These are phyloP conservation scores for Astrothelium macrocarpum DNA, from an alignment of 495 filamentous ascomycete species.

Conservation along the genomic window DNA sequence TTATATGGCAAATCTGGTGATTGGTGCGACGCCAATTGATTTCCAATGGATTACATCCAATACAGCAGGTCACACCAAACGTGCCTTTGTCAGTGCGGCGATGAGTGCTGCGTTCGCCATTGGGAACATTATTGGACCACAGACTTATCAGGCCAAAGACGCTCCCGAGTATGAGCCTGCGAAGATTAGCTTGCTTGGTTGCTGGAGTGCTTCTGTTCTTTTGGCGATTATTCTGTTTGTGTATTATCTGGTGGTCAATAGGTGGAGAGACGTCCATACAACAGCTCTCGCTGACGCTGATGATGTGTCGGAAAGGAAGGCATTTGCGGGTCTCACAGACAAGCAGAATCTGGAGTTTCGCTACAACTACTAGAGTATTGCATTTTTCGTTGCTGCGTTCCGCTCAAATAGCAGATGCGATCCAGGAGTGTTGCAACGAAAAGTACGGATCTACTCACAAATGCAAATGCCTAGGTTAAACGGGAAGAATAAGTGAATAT, in stretches of 20 bases:
- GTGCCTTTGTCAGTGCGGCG: background rate
- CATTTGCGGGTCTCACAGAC: background rate
- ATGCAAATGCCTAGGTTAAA: too few species aligned
- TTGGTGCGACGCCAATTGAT: conserved; percentile 36
- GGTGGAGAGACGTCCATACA: conserved; percentile 20
- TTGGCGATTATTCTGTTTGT: conserved; percentile 33
- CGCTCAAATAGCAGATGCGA: too few species aligned
- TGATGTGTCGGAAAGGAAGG: background rate
- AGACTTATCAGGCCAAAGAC: conserved; percentile 51
- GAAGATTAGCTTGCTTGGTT: conserved; percentile 50
- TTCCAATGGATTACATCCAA: conserved; percentile 39
- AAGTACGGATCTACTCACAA: too few species aligned
- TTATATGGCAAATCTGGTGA: conserved; percentile 52
- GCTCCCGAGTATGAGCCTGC: conserved; percentile 53
- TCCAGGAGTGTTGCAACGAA: too few species aligned
- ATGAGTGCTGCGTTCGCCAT: conserved; percentile 33
- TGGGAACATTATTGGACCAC: conserved; percentile 56
- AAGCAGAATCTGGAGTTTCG: background rate
- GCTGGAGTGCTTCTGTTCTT: conserved; percentile 36
- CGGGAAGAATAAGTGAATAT: too few species aligned
- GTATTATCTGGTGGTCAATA: conserved; percentile 42
- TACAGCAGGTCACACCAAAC: conserved; percentile 45
- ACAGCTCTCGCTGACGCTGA: too few species aligned
- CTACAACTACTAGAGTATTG: background rate
- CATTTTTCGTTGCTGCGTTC: background rate